A percentile compares a stretch with the other conserved stretches of the same genome.
Conservation (phyloP, 176 grass and related monocot species). For the Hsuehochloa calcarea region DNA sequence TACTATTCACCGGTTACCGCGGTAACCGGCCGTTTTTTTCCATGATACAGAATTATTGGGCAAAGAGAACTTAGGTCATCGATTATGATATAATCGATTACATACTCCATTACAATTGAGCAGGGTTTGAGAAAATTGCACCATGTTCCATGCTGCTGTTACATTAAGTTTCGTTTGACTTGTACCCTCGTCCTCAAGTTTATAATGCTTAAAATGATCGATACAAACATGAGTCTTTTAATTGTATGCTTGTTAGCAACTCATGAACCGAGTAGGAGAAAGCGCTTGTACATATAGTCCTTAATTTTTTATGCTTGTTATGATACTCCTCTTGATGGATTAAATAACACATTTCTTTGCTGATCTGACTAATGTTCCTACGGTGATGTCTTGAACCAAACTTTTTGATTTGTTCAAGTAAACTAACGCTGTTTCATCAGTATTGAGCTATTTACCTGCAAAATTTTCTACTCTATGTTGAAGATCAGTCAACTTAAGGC, state of each 20-base stretch:
- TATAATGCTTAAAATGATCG: neutral
- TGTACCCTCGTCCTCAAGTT: neutral
- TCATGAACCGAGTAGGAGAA: neutral
- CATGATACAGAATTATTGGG: neutral
- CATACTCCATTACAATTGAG: neutral
- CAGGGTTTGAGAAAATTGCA: slow-evolving; percentile 17
- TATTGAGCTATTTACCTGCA: neutral
- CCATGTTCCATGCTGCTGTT: neutral
- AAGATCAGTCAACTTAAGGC: neutral
- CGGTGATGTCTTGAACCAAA: neutral
- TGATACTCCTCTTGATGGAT: neutral
- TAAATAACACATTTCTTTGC: neutral
- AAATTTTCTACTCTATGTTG: neutral
- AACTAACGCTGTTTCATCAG: neutral
- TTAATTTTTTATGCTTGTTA: neutral
- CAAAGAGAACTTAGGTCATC: neutral
- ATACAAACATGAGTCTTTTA: neutral
- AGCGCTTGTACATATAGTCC: neutral
- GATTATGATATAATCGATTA: neutral
- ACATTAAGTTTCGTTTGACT: neutral
- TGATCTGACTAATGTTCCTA: slow-evolving; percentile 18
- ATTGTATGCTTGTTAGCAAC: slow-evolving; percentile 20
- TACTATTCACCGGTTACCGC: too few species aligned
- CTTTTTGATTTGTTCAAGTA: too few species aligned
- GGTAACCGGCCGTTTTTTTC: too few species aligned